Percentiles rank a stretch among this genome's conserved stretches.
Conservation (phyloP, 176 grass and related monocot species). For the Secale cereale region DNA sequence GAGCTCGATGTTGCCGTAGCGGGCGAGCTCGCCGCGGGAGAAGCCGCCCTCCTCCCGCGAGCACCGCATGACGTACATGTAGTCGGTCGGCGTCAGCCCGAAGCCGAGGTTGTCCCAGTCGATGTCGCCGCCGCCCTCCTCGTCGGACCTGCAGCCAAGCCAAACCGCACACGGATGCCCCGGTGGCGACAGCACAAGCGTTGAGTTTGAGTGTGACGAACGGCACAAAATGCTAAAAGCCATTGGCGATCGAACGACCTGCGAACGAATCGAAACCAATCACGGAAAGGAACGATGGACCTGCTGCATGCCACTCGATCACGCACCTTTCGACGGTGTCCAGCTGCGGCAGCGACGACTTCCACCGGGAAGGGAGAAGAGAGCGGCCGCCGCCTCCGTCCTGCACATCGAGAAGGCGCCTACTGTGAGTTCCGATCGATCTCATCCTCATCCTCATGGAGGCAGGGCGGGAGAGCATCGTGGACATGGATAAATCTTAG, state of each 20-base stretch:
- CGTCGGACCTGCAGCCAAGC: slow-evolving; percentile 44
- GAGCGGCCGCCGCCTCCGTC: background rate
- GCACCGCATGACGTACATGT: slow-evolving; percentile 87
- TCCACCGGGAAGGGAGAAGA: slow-evolving; percentile 13
- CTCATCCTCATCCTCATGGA: background rate
- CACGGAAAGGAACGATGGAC: background rate
- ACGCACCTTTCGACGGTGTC: slow-evolving; percentile 32
- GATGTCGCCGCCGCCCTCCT: slow-evolving; percentile 54
- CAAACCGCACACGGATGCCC: background rate
- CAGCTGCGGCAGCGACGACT: slow-evolving; percentile 44
- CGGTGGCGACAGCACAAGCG: background rate
- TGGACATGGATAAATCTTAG: background rate
- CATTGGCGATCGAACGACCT: too few relatives aligned
- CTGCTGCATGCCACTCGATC: background rate
- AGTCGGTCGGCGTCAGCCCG: slow-evolving; percentile 64
- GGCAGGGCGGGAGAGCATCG: background rate
- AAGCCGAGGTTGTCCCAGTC: slow-evolving; percentile 94
- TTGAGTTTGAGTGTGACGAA: background rate
- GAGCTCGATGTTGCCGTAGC: slow-evolving; percentile 89
- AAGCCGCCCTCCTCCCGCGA: slow-evolving; percentile 34
- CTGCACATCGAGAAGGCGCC: slow-evolving; percentile 19
- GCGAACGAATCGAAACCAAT: background rate
- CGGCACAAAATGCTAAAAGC: background rate
- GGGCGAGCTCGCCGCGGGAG: slow-evolving; percentile 56
- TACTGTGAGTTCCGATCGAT: background rate